Percentiles rank a stretch among this genome's conserved stretches.
phyloP scores from a whole-genome alignment of 148 eudicot species.

The Rhododendron kiyosumense region DNA sequence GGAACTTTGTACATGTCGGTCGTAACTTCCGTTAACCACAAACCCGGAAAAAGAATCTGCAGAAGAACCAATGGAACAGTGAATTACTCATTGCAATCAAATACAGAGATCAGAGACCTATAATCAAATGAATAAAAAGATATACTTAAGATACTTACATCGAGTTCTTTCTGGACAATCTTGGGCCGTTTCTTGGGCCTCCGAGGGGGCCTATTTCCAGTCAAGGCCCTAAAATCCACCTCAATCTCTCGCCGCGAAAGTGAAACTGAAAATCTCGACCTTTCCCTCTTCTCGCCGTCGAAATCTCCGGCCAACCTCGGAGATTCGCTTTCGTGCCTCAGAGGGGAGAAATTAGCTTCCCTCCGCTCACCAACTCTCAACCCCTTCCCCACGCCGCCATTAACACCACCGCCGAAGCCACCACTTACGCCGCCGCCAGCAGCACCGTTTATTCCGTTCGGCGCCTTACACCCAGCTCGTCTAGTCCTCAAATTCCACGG shows the following conservation, averaged over 20 bases:
- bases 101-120: background rate
- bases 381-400: constrained; percentile 13
- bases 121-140: background rate
- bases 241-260: constrained; percentile 39
- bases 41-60: constrained; percentile 46
- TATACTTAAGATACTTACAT: constrained; percentile 22
- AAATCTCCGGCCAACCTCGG: constrained; percentile 17
- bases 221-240: constrained; percentile 38
- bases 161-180: constrained; percentile 37
- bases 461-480: constrained; percentile 46
- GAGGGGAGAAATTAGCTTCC: constrained; percentile 25
- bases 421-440: background rate
- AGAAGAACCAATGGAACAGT: constrained; percentile 3
- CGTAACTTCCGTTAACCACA: constrained; percentile 43
- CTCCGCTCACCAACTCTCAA: constrained; percentile 13
- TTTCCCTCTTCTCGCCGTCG: constrained; percentile 22
- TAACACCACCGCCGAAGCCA: background rate
- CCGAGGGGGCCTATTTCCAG: constrained; percentile 36
- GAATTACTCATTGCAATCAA: background rate
- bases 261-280: constrained; percentile 31
- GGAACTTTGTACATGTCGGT: constrained; percentile 44
- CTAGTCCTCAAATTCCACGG: constrained; percentile 77
- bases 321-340: constrained; percentile 23
- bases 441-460: constrained; percentile 13
- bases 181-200: constrained; percentile 45